Evolutionary conservation across 371 early-diverging fungal genomes (phyloP).

Genomic region (Circinella umbellata): DNA sequence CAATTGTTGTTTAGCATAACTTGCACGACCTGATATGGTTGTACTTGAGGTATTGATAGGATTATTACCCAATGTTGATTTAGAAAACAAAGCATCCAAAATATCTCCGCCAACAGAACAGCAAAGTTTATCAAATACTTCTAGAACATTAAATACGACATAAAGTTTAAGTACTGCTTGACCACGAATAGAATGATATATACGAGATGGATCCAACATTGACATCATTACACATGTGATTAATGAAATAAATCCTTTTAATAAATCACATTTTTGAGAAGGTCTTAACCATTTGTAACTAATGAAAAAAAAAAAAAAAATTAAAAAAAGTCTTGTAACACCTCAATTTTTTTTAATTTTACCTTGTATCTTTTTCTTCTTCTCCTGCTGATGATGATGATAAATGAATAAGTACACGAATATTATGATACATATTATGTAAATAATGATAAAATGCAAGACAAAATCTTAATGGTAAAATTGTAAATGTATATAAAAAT

Average conservation of each 20-base stretch:
- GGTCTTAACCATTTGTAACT: conserved; percentile 62
- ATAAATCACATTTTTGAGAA: conserved; percentile 84
- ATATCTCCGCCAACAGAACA: conserved; percentile 94
- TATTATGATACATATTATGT: conserved; percentile 22
- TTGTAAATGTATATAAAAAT: conserved; percentile 91
- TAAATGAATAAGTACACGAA: conserved; percentile 21
- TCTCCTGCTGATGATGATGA: too few species aligned
- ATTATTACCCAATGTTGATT: conserved; percentile 56
- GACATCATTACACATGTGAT: conserved; percentile 77
- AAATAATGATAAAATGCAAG: conserved; percentile 63
- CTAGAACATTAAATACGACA: conserved; percentile 94
- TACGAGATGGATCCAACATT: conserved; percentile 82
- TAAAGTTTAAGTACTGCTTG: conserved; percentile 96
- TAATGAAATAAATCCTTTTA: conserved; percentile 79
- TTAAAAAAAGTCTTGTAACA: too few species aligned
- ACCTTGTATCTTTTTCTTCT: not conserved
- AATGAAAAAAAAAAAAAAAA: not conserved
- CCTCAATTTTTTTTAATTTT: not conserved
- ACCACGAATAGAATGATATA: conserved; percentile 95
- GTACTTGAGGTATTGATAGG: conserved; percentile 13
- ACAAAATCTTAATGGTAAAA: conserved; percentile 87
- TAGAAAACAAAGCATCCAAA: conserved; percentile 88
- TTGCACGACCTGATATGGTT: conserved; percentile 18
- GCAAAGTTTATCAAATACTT: conserved; percentile 93
- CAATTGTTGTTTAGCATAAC: conserved; percentile 53